Evolutionary conservation across 2,329 filamentous ascomycete species (phyloP), one percentile per base, ranked within the genome.

Genomic region (Aspergillus sp.): DNA sequence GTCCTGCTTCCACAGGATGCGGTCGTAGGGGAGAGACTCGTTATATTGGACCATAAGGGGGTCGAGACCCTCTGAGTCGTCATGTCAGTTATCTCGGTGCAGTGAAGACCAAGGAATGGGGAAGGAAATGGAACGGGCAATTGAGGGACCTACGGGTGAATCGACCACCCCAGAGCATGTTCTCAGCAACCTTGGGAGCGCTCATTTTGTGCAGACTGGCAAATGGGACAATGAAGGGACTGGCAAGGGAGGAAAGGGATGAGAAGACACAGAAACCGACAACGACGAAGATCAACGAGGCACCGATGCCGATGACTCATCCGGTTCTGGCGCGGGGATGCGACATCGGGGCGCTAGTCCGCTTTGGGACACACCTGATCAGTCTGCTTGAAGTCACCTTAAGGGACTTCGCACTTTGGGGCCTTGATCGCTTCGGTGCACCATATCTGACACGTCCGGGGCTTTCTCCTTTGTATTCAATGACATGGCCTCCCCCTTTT

Each of bases 41-140:
- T 96, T 96, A 82, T 94, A 96, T 66, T 89, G 83, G 62, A 87
- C 84, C 91, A 96, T 96, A 55, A 96, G 84, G 56, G 91, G 90
- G 77, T 96, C 91, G 66, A 94, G 86, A 67, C 85, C 89, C 80
- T 91, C 90, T 90, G 68, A 56, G 32, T n/a, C 32, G 42, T 50
- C 56, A 61, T 53, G 63, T 69, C 65, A 65, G 63, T 56, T 29
- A 7, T 29, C 26, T 29, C 26, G 7, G 26, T 52, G 53, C 50
- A 45, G 65, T 45, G 32, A 45, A 14, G 22, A 18, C 11, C 18
- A n/a, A 20, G 18, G 26, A 39, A 18, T n/a, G 31, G 20, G 52
- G 49, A 18, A 39, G 42, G 16, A 24, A 24, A 24, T 24, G 24
- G 12, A 62, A 42, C 39, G 49, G 54, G 56, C 69, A 42, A 42